These are phyloP conservation scores for Dryas integrifolia DNA, from an alignment of 331 rosid genomes.

Conservation along the genomic window DNA sequence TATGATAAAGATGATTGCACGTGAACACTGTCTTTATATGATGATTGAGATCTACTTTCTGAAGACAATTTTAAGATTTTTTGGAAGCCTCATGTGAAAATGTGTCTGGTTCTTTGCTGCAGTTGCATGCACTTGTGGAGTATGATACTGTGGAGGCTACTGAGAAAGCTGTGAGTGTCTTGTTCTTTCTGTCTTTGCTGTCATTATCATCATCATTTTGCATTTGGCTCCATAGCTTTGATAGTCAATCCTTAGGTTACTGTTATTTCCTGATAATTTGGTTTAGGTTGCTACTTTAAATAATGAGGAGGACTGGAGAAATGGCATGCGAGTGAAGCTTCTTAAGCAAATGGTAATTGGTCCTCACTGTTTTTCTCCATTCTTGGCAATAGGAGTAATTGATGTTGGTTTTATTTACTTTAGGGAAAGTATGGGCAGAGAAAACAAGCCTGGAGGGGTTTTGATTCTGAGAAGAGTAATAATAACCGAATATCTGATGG, in stretches of 20 bases:
- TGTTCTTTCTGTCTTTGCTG: conserved; percentile 2
- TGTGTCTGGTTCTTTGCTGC: conserved; percentile 11
- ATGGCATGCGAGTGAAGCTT: conserved; percentile 88
- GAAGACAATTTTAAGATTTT: neutral
- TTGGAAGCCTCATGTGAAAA: neutral
- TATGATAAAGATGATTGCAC: no score
- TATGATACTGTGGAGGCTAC: conserved; percentile 83
- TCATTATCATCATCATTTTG: neutral
- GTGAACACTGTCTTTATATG: neutral
- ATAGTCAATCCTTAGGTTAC: conserved; percentile 13
- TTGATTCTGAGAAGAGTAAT: conserved; percentile 61
- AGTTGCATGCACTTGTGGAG: conserved; percentile 92
- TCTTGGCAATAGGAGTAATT: conserved; percentile 15
- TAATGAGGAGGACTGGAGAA: conserved; percentile 86
- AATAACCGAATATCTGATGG: conserved; percentile 49
- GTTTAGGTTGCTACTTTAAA: conserved; percentile 70
- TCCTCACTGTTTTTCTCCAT: conserved; percentile 1
- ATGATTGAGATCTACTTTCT: neutral
- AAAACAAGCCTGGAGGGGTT: conserved; percentile 60
- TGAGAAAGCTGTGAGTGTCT: conserved; percentile 84
- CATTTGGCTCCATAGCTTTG: conserved; percentile 8
- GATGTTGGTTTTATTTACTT: conserved; percentile 29
- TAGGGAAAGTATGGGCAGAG: conserved; percentile 67
- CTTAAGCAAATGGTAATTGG: conserved; percentile 62
- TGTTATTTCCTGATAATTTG: conserved; percentile 21